A percentile compares a stretch with the other conserved stretches of the same genome.
Evolutionary conservation across 495 filamentous ascomycete genomes (phyloP).

Genomic region (Aspergillus asperescens): DNA sequence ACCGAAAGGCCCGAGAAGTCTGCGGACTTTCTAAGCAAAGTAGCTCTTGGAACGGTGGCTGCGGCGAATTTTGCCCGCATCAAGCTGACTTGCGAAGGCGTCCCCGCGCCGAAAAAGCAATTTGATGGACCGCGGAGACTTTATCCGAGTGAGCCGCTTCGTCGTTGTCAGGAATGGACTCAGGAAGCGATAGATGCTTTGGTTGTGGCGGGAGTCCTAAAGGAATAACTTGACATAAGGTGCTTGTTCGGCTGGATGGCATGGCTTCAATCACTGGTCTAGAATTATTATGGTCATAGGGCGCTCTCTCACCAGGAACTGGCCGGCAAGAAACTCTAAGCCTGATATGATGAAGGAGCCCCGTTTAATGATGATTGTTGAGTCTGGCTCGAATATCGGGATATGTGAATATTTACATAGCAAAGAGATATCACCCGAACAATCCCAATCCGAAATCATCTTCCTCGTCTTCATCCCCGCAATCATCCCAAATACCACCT

Average conservation of each 20-base stretch:
- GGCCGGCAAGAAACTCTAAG: too few relatives aligned
- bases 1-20: not conserved
- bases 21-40: not conserved
- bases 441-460: conserved; percentile 97
- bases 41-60: not conserved
- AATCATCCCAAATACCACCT: not conserved
- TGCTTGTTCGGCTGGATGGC: too few relatives aligned
- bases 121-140: not conserved
- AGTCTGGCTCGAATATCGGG: too few relatives aligned
- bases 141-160: not conserved
- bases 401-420: not conserved
- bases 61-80: not conserved
- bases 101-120: not conserved
- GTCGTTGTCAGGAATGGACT: not conserved
- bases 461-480: conserved; percentile 54
- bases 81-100: not conserved
- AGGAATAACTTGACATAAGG: too few relatives aligned
- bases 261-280: too few relatives aligned
- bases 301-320: too few relatives aligned
- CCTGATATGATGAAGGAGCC: too few relatives aligned
- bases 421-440: conserved; percentile 67
- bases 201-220: not conserved
- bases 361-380: too few relatives aligned
- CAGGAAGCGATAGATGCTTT: not conserved
- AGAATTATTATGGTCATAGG: too few relatives aligned